Conservation (phyloP, 208 protist genomes). For the Acanthamoeba royreba region DNA sequence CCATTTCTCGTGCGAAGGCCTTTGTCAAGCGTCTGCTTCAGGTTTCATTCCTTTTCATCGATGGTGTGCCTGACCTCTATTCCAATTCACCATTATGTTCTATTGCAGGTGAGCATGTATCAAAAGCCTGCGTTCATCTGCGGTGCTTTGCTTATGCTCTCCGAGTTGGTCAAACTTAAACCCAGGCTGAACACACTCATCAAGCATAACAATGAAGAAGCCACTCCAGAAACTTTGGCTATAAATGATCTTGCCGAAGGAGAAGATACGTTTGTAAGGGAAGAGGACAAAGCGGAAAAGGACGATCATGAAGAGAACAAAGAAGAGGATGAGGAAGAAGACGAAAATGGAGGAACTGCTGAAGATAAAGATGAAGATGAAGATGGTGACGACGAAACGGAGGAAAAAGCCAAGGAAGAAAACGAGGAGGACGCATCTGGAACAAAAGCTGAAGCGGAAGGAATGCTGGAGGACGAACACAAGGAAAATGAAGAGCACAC, state of each 20-base stretch:
- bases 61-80: neutral
- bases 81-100: neutral
- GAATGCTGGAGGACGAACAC: too few species aligned
- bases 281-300: neutral
- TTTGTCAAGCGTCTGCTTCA: conserved; percentile 69
- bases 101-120: neutral
- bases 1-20: conserved; percentile 13
- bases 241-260: neutral
- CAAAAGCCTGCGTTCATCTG: conserved; percentile 59
- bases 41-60: neutral
- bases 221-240: neutral
- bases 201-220: neutral
- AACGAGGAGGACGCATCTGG: too few species aligned
- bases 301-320: neutral
- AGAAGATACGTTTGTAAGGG: neutral
- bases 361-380: neutral
- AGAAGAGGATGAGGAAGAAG: neutral
- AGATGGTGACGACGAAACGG: neutral
- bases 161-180: conserved; percentile 55
- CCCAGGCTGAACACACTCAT: neutral
- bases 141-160: conserved; percentile 61
- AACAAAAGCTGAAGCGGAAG: too few species aligned
- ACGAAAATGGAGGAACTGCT: neutral
- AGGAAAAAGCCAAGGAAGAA: neutral
- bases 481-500: neutral